Percentiles rank a stretch among this genome's conserved stretches.
Conservation (phyloP, 2,329 filamentous ascomycete species). For the Penicillium brasilianum region DNA sequence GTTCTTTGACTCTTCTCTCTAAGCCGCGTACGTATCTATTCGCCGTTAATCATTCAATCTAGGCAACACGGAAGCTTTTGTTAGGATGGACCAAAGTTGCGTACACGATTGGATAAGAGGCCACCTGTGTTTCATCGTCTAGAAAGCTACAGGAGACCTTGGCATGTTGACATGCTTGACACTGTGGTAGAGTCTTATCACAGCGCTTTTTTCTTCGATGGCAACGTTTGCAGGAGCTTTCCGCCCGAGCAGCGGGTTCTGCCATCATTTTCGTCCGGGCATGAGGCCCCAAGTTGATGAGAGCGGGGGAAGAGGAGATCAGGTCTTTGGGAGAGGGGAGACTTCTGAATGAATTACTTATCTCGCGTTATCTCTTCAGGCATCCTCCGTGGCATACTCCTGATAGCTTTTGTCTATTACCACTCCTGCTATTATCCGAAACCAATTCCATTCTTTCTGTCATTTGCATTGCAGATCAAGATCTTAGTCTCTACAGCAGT, state of each 20-base stretch:
- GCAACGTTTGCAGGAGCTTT: constrained; percentile 48
- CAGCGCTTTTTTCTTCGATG: constrained; percentile 53
- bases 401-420: background rate
- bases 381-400: background rate
- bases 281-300: constrained; percentile 6
- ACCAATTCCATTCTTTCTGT: background rate
- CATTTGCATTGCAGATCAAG: background rate
- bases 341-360: background rate
- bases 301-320: background rate
- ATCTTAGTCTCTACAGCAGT: background rate
- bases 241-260: constrained; percentile 26
- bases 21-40: background rate
- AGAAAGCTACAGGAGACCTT: constrained; percentile 49
- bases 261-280: constrained; percentile 24
- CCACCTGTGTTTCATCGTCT: constrained; percentile 46
- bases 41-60: background rate
- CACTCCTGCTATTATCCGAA: background rate
- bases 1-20: background rate
- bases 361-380: background rate
- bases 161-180: constrained; percentile 47
- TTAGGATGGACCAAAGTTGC: constrained; percentile 24
- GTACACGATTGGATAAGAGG: constrained; percentile 50
- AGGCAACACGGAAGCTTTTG: background rate
- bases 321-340: background rate
- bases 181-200: constrained; percentile 47